A percentile compares a stretch with the other conserved stretches of the same genome.
Conservation (phyloP, 352 stramenopile genomes). For the Globisporangium recalcitrans region DNA sequence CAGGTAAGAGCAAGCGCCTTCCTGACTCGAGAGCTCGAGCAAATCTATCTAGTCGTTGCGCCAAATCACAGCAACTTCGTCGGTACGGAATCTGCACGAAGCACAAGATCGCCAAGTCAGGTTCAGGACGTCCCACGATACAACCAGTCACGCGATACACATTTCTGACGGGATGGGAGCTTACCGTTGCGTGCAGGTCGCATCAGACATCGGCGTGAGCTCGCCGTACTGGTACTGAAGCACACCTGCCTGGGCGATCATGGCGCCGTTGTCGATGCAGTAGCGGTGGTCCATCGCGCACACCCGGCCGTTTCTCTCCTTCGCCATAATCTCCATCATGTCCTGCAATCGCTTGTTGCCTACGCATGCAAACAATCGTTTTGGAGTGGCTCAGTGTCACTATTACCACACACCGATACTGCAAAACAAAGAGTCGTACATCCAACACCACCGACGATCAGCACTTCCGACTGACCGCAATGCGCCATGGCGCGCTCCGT, state of each 20-base stretch:
- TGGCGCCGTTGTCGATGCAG: constrained; percentile 99
- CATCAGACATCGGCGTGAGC: constrained; percentile 88
- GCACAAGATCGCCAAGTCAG: not conserved
- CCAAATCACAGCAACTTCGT: constrained; percentile 97
- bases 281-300: constrained; percentile 99
- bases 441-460: constrained; percentile 99
- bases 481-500: constrained; percentile 99
- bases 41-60: constrained; percentile 53
- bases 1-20: not conserved
- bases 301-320: constrained; percentile 91
- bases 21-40: not conserved
- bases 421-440: constrained; percentile 97
- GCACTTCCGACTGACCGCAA: constrained; percentile 92
- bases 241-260: constrained; percentile 99
- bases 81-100: constrained; percentile 91
- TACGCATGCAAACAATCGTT: not conserved
- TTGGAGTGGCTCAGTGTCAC: too few species aligned
- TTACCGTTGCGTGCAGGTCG: constrained; percentile 92
- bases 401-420: too few species aligned
- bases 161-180: not conserved
- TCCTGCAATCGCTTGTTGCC: constrained; percentile 86
- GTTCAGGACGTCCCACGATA: not conserved
- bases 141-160: not conserved
- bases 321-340: constrained; percentile 99
- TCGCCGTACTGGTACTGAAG: constrained; percentile 95